phyloP scores from a whole-genome alignment of 2,329 filamentous ascomycete species.

The Aspergillus cejpii region DNA sequence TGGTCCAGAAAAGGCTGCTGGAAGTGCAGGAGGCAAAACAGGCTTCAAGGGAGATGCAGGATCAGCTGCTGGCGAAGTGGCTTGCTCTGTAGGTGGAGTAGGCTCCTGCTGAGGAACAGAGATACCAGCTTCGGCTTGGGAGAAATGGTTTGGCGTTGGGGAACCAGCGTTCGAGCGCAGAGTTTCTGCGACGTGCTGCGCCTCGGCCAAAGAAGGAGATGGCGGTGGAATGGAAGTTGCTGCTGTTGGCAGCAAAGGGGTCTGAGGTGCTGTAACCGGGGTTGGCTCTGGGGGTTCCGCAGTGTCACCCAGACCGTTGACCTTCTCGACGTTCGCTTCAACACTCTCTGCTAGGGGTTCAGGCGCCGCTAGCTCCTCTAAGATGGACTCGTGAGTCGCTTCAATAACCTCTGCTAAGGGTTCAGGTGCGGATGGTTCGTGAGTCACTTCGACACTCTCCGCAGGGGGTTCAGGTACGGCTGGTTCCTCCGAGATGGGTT shows the following conservation, averaged over 20 bases:
- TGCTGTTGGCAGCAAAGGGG: slow-evolving; percentile 18
- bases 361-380: slow-evolving; percentile 10
- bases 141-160: slow-evolving; percentile 10
- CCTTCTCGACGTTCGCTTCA: slow-evolving; percentile 9
- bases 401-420: no score
- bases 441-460: no score
- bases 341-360: slow-evolving; percentile 7
- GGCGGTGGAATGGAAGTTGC: slow-evolving; percentile 24
- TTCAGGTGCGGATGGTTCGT: no score
- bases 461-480: no score
- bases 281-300: slow-evolving; percentile 13
- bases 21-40: no score
- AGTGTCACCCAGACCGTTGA: slow-evolving; percentile 5
- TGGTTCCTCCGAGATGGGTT: no score
- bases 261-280: slow-evolving; percentile 21
- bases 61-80: slow-evolving; percentile 9
- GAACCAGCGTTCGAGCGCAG: slow-evolving; percentile 15
- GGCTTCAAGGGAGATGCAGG: no score
- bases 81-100: slow-evolving; percentile 14
- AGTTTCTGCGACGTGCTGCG: slow-evolving; percentile 24
- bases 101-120: slow-evolving; percentile 5
- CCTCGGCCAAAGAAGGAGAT: slow-evolving; percentile 29
- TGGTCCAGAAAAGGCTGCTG: background rate
- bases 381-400: slow-evolving; percentile 10
- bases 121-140: slow-evolving; percentile 7